Base-by-base conservation (phyloP, 202 grass and related monocot genomes). In the Schoenoplectus triqueter region DNA sequence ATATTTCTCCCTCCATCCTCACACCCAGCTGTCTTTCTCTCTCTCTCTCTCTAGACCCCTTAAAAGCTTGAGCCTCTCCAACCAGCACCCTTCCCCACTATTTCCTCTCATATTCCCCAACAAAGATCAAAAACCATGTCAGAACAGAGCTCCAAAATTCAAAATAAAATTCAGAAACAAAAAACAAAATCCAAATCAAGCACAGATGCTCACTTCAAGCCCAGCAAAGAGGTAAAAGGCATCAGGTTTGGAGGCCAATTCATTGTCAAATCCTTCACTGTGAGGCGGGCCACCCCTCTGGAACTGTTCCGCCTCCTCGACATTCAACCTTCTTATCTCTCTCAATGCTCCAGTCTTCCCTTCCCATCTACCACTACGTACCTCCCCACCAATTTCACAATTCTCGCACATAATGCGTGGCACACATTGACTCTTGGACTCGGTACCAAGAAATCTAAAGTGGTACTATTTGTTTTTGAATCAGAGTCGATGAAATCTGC, bases 381-480 rank as follows among this genome's bases (percentile, higher is more conserved):
- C 88, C 84, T 99, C 73, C 96, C 96, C 45, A 99, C 96, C 65
- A 96, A 92, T 86, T 99, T 99, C 93, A 99, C 96, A 80, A 95
- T 99, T 86, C 88, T 99, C 73, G 96, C 96, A 42, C 96, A 99
- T 84, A 93, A 95, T 84, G 96, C 96, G 51, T 99, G 96, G 96
- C 96, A 92, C 88, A 99, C 96, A 10, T 87, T 99, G 59, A 99
- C 96, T 17, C 93, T 99, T 20, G 96, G 96, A 22, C 91, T 99
- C 21, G 96, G 96, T 85, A 99, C 96, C 79, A 95, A 94, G 67
- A 99, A 99, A 88, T 96, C 96, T 80, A 99, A 99, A 88, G 93
- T 67, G 49, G 88, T 92, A 69, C 84, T 99, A 65, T 99, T 99
- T 84, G 92, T 99, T 60, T 99, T 99, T 64, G 93, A 99, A 90